A percentile compares a stretch with the other conserved stretches of the same genome.
Evolutionary conservation across 768 basidiomycete genomes (phyloP).

Genomic region (Termitomyces sp.): DNA sequence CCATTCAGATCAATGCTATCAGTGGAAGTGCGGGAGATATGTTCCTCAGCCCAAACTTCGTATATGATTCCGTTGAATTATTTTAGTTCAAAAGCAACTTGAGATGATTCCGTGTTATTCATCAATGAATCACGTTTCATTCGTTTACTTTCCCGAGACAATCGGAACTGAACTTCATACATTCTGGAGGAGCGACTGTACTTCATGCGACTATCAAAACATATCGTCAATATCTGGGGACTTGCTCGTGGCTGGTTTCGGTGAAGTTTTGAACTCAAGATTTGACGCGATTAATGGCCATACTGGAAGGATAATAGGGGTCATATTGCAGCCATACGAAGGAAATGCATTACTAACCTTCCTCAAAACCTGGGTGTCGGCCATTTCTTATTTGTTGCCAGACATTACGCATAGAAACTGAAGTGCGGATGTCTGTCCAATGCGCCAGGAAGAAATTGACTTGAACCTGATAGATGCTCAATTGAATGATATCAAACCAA

Average conservation of each 20-base stretch:
- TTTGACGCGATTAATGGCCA: constrained; percentile 65
- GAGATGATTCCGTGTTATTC: neutral
- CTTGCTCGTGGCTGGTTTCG: constrained; percentile 10
- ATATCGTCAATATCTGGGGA: constrained; percentile 13
- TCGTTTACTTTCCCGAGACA: neutral
- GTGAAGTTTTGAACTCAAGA: constrained; percentile 51
- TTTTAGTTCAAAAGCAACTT: constrained; percentile 20
- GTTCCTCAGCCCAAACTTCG: constrained; percentile 43
- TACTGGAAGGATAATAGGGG: constrained; percentile 29
- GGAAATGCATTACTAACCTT: constrained; percentile 42
- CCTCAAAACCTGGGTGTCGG: constrained; percentile 83
- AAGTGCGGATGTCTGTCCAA: constrained; percentile 80
- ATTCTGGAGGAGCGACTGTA: neutral
- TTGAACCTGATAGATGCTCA: constrained; percentile 53
- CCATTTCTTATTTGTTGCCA: constrained; percentile 85
- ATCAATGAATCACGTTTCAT: neutral
- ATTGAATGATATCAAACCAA: constrained; percentile 28
- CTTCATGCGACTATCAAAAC: neutral
- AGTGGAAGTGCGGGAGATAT: constrained; percentile 39
- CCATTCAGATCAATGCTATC: constrained; percentile 36
- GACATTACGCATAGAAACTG: constrained; percentile 76
- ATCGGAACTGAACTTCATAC: too few species aligned
- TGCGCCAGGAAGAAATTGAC: constrained; percentile 75
- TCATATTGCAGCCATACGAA: constrained; percentile 9
- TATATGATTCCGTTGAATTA: constrained; percentile 37